Evolutionary conservation across 2,329 filamentous ascomycete species (phyloP), one percentile per base, ranked within the genome.

Genomic region (Aspergillus ibericus): DNA sequence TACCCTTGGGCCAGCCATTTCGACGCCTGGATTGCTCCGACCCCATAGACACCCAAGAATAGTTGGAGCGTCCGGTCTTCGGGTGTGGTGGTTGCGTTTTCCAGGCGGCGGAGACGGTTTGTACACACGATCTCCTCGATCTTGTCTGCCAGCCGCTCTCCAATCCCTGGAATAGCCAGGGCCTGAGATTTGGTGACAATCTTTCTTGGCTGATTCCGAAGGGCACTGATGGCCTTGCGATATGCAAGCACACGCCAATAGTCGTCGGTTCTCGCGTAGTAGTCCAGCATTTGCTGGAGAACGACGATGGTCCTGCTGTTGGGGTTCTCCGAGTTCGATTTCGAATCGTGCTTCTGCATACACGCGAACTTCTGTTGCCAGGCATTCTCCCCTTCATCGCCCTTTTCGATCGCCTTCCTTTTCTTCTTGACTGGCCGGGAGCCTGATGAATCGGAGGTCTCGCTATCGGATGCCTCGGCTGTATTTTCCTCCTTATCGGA

Each of bases 111-210:
- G 0, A 97, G 82, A 25, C 82, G 81, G 67, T 91, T 84, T 0
- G 91, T 96, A 38, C 82, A 81, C 2, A 86, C 90, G 44, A 97
- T 96, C 70, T 97, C 93, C 67, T 95, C 91, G 62, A 98, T 95
- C 73, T 96, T 96, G 25, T 84, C 80, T 0, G 92, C 92, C 1
- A 97, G 78, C 1, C 90, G 83, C 10, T 80, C 68, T 7, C 93
- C 93, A 35, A 97, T 86, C 58, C 82, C 83, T 0, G 86, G 85
- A 1, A 97, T 80, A 1, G 76, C 73, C 10, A 82, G 77, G 0
- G 93, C 93, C 72, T 96, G 83, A 50, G 86, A 82, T 58, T 84
- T 86, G 0, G 88, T 93, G 4, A 75, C 79, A 59, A 97, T 84
- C 69, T 86, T 88, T 18, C 68, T 70, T 0, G 78, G 70, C 61